Percentiles rank a stretch among this genome's conserved stretches.
Evolutionary conservation across 306 rosid species (phyloP).

Genomic region (Potentilla sterilis): DNA sequence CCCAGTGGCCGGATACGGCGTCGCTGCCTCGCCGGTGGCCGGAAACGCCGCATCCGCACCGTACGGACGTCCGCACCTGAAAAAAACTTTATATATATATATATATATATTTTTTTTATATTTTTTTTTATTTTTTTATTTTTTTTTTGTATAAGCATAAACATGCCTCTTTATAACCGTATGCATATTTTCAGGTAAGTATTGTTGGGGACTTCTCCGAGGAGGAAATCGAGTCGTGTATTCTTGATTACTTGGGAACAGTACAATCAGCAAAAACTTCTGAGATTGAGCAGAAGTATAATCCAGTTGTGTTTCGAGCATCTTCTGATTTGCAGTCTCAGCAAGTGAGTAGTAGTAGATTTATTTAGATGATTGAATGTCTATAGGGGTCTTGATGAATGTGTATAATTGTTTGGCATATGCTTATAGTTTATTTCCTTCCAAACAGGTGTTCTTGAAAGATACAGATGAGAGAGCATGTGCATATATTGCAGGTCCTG

Average conservation of each 20-base stretch:
- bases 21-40: too few species aligned
- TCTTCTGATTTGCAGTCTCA: conserved; percentile 79
- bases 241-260: conserved; percentile 96
- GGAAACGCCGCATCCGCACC: too few species aligned
- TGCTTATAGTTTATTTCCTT: conserved; percentile 24
- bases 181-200: conserved; percentile 55
- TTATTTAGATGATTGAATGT: conserved; percentile 7
- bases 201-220: conserved; percentile 88
- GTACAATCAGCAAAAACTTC: conserved; percentile 49
- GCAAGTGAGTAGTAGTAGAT: conserved; percentile 57
- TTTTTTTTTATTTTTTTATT: not conserved
- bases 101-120: too few species aligned
- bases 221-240: conserved; percentile 87
- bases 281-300: conserved; percentile 34
- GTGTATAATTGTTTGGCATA: not conserved
- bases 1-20: too few species aligned
- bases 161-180: conserved; percentile 12
- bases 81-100: too few species aligned
- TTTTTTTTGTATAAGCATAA: not conserved
- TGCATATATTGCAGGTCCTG: conserved; percentile 98
- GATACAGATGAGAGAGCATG: conserved; percentile 99
- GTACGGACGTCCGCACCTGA: too few species aligned
- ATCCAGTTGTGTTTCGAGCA: conserved; percentile 66
- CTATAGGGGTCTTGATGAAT: not conserved
- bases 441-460: conserved; percentile 75